phyloP scores from a whole-genome alignment of 1,284 basidiomycete species.

The Psilocybe mexicana region DNA sequence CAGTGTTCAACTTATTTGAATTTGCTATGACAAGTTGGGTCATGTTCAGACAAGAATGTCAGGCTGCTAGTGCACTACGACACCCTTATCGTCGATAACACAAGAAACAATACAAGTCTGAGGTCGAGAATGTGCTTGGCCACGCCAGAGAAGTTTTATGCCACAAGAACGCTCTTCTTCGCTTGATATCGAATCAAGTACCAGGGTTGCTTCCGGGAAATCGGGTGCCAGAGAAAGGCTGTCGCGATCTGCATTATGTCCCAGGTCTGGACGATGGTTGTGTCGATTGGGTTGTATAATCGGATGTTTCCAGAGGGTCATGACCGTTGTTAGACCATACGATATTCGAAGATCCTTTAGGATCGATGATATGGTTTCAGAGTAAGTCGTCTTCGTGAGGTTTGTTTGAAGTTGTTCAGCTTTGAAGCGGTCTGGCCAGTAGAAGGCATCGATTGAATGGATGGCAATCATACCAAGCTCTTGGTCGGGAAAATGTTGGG shows the following conservation, averaged over 20 bases:
- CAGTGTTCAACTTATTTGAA: no score
- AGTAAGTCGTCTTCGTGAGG: slow-evolving; percentile 26
- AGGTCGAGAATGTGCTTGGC: background rate
- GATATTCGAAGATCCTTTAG: slow-evolving; percentile 43
- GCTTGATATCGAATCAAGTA: background rate
- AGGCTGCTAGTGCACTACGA: background rate
- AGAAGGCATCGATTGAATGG: slow-evolving; percentile 75
- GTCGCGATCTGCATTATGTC: no score
- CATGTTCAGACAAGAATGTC: no score
- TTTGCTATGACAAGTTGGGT: no score
- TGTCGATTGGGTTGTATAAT: background rate
- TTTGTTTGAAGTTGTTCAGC: slow-evolving; percentile 51
- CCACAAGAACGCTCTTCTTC: background rate
- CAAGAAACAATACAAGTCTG: background rate
- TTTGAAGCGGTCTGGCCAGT: slow-evolving; percentile 73
- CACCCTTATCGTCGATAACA: background rate
- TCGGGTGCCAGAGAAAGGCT: background rate
- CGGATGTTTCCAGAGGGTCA: slow-evolving; percentile 18
- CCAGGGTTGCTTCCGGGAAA: background rate
- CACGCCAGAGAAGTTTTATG: background rate
- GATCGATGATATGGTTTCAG: slow-evolving; percentile 43
- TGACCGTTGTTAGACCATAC: slow-evolving; percentile 53
- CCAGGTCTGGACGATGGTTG: background rate
- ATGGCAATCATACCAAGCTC: slow-evolving; percentile 67
- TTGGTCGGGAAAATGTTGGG: slow-evolving; percentile 43